Base-by-base conservation (phyloP, 2,329 filamentous ascomycete genomes). In the Aspergillus awamori region DNA sequence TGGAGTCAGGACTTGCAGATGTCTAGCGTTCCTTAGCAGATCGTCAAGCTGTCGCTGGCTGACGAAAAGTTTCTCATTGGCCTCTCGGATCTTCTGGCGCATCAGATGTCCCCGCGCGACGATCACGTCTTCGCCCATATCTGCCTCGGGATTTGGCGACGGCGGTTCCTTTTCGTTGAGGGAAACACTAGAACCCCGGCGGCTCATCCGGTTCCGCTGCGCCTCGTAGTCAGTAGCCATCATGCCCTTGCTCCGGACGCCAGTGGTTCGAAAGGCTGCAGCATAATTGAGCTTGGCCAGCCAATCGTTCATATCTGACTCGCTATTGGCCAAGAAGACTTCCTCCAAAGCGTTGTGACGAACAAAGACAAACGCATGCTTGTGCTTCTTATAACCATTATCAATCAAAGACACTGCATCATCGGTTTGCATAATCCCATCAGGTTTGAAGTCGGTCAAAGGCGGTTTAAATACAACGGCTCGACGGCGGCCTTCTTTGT, bases 281-380 rank as follows among this genome's bases (percentile, higher is more conserved):
- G 94, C 94, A 73, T 98, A 98, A 74, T 99, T 99, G 62, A 99
- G 85, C 71, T 97, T 95, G 7, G 91, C 91, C 28, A 99, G 82
- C 95, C 95, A 99, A 73, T 99, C 95, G 70, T 97, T 96, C 84
- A 96, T 88, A 70, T 99, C 95, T 1, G 87, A 82, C 70, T 99
- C 95, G 57, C 87, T 92, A 69, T 97, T 93, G 5, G 95, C 94
- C 17, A 98, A 81, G 39, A 99, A 89, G 0, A 94, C 89, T 73
- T 99, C 95, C 71, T 99, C 94, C 41, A 93, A 82, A 0, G 92
- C 91, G 54, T 91, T 90, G 65, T 95, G 91, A 30, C 92, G 87
- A 62, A 97, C 91, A 69, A 97, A 94, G 13, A 93, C 84, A 71
- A 99, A 97, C 0, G 95, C 92, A 75, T 98, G 88, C 77, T 98